Base-by-base conservation (phyloP, 2,329 filamentous ascomycete species). In the Aspergillus unguis region DNA sequence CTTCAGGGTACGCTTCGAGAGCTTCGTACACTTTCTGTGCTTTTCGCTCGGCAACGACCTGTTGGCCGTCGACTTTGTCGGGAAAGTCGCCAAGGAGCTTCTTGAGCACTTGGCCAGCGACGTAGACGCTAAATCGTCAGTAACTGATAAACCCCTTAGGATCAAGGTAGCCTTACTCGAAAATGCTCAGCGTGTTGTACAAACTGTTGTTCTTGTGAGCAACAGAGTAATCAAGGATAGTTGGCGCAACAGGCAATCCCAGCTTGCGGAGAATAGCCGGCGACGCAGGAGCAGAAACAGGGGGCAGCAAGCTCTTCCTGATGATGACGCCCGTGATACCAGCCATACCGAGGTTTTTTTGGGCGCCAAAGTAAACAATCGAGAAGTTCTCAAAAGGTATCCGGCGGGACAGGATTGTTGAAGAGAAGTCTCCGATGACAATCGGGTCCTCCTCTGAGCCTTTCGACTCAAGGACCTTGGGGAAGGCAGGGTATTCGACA, bases 111-210 rank as follows among this genome's bases (percentile, higher is more conserved):
- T 89, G 85, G n/a, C 91, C 91, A 11, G 90, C 89, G 49, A 96
- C 83, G 64, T 87, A 97, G 35, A 96, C 88, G 69, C 92, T 92
- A 26, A 1, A 27, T 8, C 5, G n/a, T 26, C 7, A 33, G 7
- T 32, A 5, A n/a, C 65, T 10, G 17, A 28, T 65, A 11, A 8
- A 29, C 2, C 2, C 17, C 17, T 17, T 17, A 17, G 6, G 6
- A 26, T 5, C 3, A 25, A 9, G 11, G 17, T 10, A 4, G 9
- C 49, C 60, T 33, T 46, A 62, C 60, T 62, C 60, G 58, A 97
- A 96, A 65, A 97, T 95, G 65, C 90, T 92, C 8, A 97, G 77
- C 0, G 92, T 97, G 74, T 97, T 97, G 77, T 97, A 97, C 28
- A 97, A 80, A 62, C 88, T 94, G 76, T 95, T 94, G 76, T 95